Base-by-base conservation (phyloP, 495 filamentous ascomycete genomes). In the Tuber calosporum region DNA sequence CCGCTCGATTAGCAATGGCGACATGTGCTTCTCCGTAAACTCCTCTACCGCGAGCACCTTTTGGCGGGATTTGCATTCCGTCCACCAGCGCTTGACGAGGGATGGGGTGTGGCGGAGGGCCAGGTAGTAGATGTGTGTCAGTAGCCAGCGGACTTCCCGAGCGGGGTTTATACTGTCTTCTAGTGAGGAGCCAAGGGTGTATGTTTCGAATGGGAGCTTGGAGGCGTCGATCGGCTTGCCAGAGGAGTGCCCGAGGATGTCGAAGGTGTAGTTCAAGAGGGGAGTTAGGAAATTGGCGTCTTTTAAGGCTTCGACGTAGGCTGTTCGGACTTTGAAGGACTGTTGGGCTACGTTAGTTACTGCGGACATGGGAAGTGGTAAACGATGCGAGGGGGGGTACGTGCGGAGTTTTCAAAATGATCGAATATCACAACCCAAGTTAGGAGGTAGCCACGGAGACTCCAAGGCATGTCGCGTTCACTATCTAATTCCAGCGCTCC, bases 351-450 rank as follows among this genome's bases (percentile, higher is more conserved):
- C 26, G 4, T 43, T 19, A 62, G 53, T 34, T 62, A 30, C 26
- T 62, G 26, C 11, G 26, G 48, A 26, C 13, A n/a, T 26, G 48
- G n/a, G 22, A 53, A 26, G 8, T 58, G n/a, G 53, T 34, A 19
- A 30, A 62, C 17, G 11, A 34, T 34, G 30, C 26, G 26, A 19
- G 26, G 53, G n/a, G 42, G 53, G 53, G 9, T 17, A 81, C 87
- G 78, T 86, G 89, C 88, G 8, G 93, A 88, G 66, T 90, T 89
- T 68, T 86, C 84, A 81, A 95, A 95, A 73, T 93, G 91, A 78
- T 95, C 93, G 80, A 96, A 97, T 4, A 97, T 87, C 20, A 98
- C 84, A 72, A 92, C 88, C 95, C 95, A 98, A 58, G 93, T 91
- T 39, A 97, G 84, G n/a, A 98, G 86, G 81, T 97, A 99, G 7